Evolutionary conservation across 176 grass and related monocot species (phyloP), one percentile per base, ranked within the genome.

Genomic region (Stipa capillata): DNA sequence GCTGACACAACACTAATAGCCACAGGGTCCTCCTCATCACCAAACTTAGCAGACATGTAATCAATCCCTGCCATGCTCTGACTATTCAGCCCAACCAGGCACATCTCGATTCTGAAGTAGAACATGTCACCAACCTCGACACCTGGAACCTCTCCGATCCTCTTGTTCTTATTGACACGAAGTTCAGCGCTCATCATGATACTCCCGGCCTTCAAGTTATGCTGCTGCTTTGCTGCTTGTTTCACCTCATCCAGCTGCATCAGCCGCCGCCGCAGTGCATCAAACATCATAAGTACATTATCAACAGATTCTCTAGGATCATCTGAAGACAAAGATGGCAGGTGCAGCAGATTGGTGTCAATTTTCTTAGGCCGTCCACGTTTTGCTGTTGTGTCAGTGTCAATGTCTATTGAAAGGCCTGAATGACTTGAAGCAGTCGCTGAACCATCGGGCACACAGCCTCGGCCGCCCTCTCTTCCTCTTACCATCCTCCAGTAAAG

Each of bases 41-140:
- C 84, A 45, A 91, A 94, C 37, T 83, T 90, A 47, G 50, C 31
- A 75, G 82, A 83, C 70, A 84, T 89, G 45, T 93, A 97, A 79
- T 97, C 94, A 79, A 97, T 97, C 55, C 94, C 94, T 4, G 86
- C 71, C 67, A 97, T 84, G 68, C 67, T 87, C 55, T 97, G 90
- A 67, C 69, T 74, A 82, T 91, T 88, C 61, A 97, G 54, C 10
- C 94, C 94, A 10, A 97, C 88, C 64, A 97, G 78, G 68, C 90
- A 93, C 88, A 93, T 93, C 82, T 97, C 94, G 5, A 97, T 91
- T 65, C 91, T 89, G 63, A 97, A 97, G 87, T 93, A 97, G 66
- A 91, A 97, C 83, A 93, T 93, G 51, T 97, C 94, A 59, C 94
- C 94, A 63, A 97, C 86, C 71, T 89, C 83, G 8, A 93, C 63